These are phyloP conservation scores for Selaginella tamariscina DNA, from an alignment of 75 land plant genomes.

Conservation along the genomic window DNA sequence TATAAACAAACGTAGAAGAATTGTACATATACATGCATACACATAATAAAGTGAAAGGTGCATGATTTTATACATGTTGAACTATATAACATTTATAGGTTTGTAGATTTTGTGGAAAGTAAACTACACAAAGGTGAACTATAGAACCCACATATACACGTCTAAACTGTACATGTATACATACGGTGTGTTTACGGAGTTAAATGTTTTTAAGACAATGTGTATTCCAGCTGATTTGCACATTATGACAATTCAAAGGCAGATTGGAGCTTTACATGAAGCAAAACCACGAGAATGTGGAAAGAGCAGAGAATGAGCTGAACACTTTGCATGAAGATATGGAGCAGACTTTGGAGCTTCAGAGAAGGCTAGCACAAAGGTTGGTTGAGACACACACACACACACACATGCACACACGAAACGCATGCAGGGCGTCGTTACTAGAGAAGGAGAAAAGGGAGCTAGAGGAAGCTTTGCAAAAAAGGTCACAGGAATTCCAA, in stretches of 20 bases:
- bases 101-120: no score
- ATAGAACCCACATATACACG: no score
- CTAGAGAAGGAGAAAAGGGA: slow-evolving; percentile 23
- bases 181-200: no score
- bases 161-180: no score
- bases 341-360: slow-evolving; percentile 22
- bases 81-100: background rate
- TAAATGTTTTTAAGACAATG: no score
- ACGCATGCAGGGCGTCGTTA: slow-evolving; percentile 11
- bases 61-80: background rate
- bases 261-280: slow-evolving; percentile 19
- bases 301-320: slow-evolving; percentile 11
- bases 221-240: no score
- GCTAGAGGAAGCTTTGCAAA: slow-evolving; percentile 15
- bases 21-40: no score
- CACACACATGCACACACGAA: background rate
- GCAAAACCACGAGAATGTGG: slow-evolving; percentile 17
- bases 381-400: background rate
- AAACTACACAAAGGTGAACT: no score
- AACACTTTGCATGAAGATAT: slow-evolving; percentile 27
- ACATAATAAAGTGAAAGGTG: background rate
- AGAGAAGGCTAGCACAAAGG: slow-evolving; percentile 23
- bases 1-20: no score
- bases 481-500: slow-evolving; percentile 14
- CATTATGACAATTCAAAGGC: slow-evolving; percentile 12